Base-by-base conservation (phyloP, 2,329 filamentous ascomycete species). In the Gaeumannomyces sp. region DNA sequence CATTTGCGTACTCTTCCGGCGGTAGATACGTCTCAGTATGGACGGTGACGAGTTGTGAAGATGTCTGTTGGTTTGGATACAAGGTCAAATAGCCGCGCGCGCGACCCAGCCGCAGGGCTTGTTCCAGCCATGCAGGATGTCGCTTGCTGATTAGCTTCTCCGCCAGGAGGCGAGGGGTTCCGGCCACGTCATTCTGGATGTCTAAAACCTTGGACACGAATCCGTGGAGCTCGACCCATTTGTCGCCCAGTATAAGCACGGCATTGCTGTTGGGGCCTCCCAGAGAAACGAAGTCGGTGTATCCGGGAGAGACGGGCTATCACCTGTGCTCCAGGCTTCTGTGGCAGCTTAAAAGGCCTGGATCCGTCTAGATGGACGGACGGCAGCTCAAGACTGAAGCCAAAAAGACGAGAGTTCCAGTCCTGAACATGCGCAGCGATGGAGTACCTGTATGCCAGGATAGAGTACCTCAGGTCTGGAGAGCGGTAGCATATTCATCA, bases 231-330 rank as follows among this genome's bases (percentile, higher is more conserved):
- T 96, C 91, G 16, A 85, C 79, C 95, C 95, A 99, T 72, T 89
- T 93, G 61, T 92, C 86, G 59, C 93, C 93, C 65, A 95, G 87
- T 73, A 94, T 89, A 13, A 99, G 81, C 14, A 88, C 85, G 0
- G 94, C 93, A 68, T 95, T 90, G 72, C 89, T 91, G 68, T 88
- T 90, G 6, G 94, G 93, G 2, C 86, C 76, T 97, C 90, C 89
- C 93, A 97, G 11, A 96, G 79, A 71, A 96, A 96, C 0, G 90
- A 81, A 0, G 84, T 83, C 6, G 77, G 62, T 6, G 74, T 71
- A 33, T 75, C 70, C 13, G 71, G 68, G 5, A 33, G n/a, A 13
- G 64, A 25, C 16, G 38, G 28, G 72, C 67, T 31, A 67, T 72
- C 67, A 8, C 38, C 3, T 22, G 45, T n/a, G 4, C 45, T 53